Evolutionary conservation across 345 rosid genomes (phyloP), one percentile per base, ranked within the genome.

Genomic region (Heritiera littoralis): DNA sequence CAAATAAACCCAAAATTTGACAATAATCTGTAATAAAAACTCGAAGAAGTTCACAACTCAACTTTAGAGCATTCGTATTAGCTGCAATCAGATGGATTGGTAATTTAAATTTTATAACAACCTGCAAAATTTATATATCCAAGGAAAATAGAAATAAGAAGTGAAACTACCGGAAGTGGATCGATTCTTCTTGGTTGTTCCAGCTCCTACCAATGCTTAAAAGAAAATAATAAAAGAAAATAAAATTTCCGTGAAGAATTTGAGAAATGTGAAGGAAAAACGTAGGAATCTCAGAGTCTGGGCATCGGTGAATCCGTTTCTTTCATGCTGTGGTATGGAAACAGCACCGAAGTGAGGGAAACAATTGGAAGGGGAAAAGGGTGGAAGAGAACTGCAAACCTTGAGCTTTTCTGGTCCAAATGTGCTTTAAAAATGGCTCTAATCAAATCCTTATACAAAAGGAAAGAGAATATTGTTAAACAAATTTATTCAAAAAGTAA

Each of bases 391-490:
- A 55, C 20, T 3, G 76, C 78, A 69, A 79, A 95, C 98, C 94
- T 14, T 86, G 89, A 74, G 88, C 86, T 83, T 85, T 85, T 80
- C 84, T 87, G 63, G 85, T 75, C 96, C 97, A 93, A 10, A 95
- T 80, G 79, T 82, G 88, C 87, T 95, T 93, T 93, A 92, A 92
- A 93, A 75, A 95, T 92, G 81, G 97, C 90, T 77, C 85, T 92
- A 82, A 95, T 89, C 80, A 95, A 83, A 82, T 85, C 95, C 99
- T 95, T 78, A 35, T 0, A 35, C 38, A 35, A 35, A 35, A 35
- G 2, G 48, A 40, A 74, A 41, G 23, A 0, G 43, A 59, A 41
- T 11, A 65, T 0, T 8, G 13, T 40, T 23, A 41, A 56, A 46
- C 11, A 46, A 46, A 46, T 46, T 46, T 1, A 46, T 46, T 46